phyloP scores from a whole-genome alignment of 768 basidiomycete genomes.

The Hortiboletus flavorubellus region DNA sequence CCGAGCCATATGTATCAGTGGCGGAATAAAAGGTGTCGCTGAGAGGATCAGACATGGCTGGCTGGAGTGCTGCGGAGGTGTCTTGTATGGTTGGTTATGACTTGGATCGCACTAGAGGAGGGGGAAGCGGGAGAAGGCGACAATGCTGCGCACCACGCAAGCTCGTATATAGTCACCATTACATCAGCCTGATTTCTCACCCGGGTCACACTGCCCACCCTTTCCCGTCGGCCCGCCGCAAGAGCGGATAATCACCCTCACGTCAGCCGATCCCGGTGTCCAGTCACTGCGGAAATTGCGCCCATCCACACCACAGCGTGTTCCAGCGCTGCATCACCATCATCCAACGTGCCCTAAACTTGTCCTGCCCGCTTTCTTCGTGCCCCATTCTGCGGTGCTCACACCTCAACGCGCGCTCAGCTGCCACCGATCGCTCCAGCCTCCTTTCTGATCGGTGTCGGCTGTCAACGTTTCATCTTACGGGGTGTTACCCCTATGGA shows the following conservation, averaged over 20 bases:
- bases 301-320: not conserved
- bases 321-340: not conserved
- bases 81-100: slow-evolving; percentile 18
- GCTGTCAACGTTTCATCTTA: slow-evolving; percentile 7
- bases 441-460: slow-evolving; percentile 25
- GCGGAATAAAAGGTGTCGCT: slow-evolving; percentile 32
- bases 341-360: not conserved
- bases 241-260: slow-evolving; percentile 12
- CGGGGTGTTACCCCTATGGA: not conserved
- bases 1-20: slow-evolving; percentile 35
- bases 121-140: slow-evolving; percentile 3
- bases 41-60: slow-evolving; percentile 31
- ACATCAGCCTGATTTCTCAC: slow-evolving; percentile 34
- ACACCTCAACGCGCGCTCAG: slow-evolving; percentile 13
- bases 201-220: slow-evolving; percentile 26
- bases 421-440: slow-evolving; percentile 24
- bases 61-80: slow-evolving; percentile 25
- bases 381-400: not conserved
- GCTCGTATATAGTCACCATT: slow-evolving; percentile 34
- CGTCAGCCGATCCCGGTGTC: slow-evolving; percentile 8
- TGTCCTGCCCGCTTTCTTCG: slow-evolving; percentile 3
- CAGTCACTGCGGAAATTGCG: slow-evolving; percentile 19
- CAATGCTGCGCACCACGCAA: slow-evolving; percentile 35
- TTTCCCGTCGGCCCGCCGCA: slow-evolving; percentile 19
- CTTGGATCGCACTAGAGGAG: slow-evolving; percentile 11